Evolutionary conservation across 352 stramenopile genomes (phyloP).

Genomic region (Phytophthora aleatoria): DNA sequence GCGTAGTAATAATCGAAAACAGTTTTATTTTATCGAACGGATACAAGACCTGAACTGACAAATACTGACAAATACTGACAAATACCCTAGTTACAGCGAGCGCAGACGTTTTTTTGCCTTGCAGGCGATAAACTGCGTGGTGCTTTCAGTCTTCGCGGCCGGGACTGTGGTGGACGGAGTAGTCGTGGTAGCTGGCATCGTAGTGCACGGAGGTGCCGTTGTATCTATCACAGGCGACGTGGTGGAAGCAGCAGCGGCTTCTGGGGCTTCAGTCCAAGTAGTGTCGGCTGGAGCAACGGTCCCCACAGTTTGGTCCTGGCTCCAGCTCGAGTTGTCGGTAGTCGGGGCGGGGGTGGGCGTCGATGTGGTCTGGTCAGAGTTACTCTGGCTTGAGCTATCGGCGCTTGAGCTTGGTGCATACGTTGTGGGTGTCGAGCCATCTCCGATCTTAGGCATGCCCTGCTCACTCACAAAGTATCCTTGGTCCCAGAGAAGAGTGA

Average conservation of each 20-base stretch:
- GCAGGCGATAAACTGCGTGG: slow-evolving; percentile 12
- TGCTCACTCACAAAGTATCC: slow-evolving; percentile 48
- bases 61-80: slow-evolving; percentile 15
- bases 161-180: background rate
- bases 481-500: slow-evolving; percentile 70
- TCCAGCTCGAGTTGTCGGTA: slow-evolving; percentile 20
- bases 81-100: slow-evolving; percentile 19
- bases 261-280: slow-evolving; percentile 8
- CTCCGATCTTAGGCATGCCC: slow-evolving; percentile 23
- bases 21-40: background rate
- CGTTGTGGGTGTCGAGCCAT: slow-evolving; percentile 11
- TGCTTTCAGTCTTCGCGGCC: background rate
- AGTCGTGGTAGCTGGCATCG: slow-evolving; percentile 4
- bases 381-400: slow-evolving; percentile 7
- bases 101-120: slow-evolving; percentile 30
- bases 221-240: slow-evolving; percentile 6
- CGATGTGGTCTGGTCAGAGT: slow-evolving; percentile 4
- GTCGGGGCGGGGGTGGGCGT: slow-evolving; percentile 3
- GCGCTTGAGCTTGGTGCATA: slow-evolving; percentile 5
- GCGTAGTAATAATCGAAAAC: slow-evolving; percentile 1
- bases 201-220: slow-evolving; percentile 2
- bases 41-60: slow-evolving; percentile 15
- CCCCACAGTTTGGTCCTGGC: slow-evolving; percentile 13
- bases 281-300: slow-evolving; percentile 25
- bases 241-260: slow-evolving; percentile 14